These are phyloP conservation scores for Starmerella etchellsii DNA, from an alignment of 805 yeast species.

Conservation along the genomic window DNA sequence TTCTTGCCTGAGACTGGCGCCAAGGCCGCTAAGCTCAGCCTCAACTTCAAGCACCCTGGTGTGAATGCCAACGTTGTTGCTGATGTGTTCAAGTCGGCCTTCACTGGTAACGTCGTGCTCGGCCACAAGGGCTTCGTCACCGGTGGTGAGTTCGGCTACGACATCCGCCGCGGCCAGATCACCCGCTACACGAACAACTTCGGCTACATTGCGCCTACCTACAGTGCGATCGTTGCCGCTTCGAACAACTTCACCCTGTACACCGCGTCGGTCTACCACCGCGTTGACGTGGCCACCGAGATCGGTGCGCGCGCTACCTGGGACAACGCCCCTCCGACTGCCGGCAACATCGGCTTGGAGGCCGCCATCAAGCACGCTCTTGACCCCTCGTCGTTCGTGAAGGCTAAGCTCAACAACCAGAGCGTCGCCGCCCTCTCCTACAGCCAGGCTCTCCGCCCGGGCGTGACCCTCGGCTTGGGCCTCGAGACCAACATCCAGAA, in stretches of 20 bases:
- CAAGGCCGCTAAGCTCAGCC: conserved; percentile 79
- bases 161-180: conserved; percentile 81
- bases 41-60: conserved; percentile 83
- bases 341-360: conserved; percentile 78
- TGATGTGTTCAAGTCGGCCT: conserved; percentile 92
- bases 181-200: conserved; percentile 87
- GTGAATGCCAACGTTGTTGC: conserved; percentile 90
- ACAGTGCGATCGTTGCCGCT: conserved; percentile 76
- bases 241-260: conserved; percentile 59
- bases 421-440: conserved; percentile 89
- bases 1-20: conserved; percentile 69
- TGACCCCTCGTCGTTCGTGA: conserved; percentile 78
- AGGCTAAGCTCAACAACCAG: conserved; percentile 93
- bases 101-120: conserved; percentile 86
- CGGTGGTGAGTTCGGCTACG: conserved; percentile 96
- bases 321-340: conserved; percentile 66
- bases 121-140: conserved; percentile 95
- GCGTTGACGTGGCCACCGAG: conserved; percentile 79
- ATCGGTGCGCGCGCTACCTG: conserved; percentile 97
- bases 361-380: conserved; percentile 89
- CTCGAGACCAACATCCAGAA: conserved; percentile 92
- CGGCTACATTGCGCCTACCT: conserved; percentile 82
- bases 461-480: conserved; percentile 94
- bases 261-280: conserved; percentile 88
- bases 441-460: conserved; percentile 90